These are phyloP conservation scores for Casuarina cunninghamiana DNA, from an alignment of 306 rosid species.

Conservation along the genomic window DNA sequence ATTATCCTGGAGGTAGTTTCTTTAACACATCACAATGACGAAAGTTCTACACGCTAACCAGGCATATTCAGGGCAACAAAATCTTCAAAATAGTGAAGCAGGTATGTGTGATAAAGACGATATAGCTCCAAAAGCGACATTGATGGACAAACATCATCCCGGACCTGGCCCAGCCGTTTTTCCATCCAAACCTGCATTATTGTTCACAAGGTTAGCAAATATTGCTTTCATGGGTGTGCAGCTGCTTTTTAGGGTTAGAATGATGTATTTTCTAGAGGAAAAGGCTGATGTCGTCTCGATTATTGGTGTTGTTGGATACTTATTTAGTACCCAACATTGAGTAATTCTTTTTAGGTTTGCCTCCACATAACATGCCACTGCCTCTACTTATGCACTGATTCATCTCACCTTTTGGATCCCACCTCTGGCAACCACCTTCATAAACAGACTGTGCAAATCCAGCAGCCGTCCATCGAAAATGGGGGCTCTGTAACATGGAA, in stretches of 20 bases:
- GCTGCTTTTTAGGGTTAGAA: not conserved
- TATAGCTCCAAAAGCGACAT: not conserved
- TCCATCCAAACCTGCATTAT: not conserved
- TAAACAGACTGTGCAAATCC: not conserved
- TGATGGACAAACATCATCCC: not conserved
- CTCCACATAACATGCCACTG: not conserved
- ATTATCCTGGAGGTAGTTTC: not conserved
- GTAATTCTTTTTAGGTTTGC: not conserved
- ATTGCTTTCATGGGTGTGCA: not conserved
- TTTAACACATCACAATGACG: not conserved
- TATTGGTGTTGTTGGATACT: not conserved
- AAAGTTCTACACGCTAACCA: not conserved
- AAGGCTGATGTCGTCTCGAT: not conserved
- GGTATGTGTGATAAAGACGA: not conserved
- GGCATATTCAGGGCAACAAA: not conserved
- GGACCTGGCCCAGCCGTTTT: not conserved
- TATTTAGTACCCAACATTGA: not conserved
- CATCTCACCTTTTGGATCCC: not conserved
- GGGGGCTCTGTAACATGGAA: not conserved
- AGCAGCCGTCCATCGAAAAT: not conserved
- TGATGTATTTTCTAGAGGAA: not conserved
- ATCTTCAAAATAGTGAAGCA: conserved; percentile 6
- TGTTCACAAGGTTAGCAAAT: not conserved
- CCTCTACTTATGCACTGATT: not conserved
- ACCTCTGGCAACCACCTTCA: not conserved